Percentiles rank a stretch among this genome's conserved stretches.
phyloP scores from a whole-genome alignment of 2,329 filamentous ascomycete species.

The Penicillium sp. region DNA sequence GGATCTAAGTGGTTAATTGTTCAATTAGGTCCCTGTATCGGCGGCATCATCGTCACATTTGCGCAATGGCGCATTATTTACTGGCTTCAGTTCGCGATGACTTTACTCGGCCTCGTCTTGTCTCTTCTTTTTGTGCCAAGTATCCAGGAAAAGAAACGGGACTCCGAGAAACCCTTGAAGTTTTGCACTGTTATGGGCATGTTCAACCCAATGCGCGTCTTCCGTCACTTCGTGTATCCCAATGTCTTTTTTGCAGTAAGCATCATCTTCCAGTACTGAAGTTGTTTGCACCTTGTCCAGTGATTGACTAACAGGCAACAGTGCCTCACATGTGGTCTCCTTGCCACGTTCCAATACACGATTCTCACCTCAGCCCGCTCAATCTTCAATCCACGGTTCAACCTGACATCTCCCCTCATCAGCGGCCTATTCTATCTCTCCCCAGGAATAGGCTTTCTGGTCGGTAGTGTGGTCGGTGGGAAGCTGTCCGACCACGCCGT shows the following conservation, averaged over 20 bases:
- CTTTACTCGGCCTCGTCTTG: constrained; percentile 58
- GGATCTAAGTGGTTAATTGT: constrained; percentile 3
- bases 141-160: constrained; percentile 61
- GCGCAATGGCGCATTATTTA: constrained; percentile 73
- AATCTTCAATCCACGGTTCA: constrained; percentile 71
- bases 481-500: constrained; percentile 67
- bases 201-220: constrained; percentile 64
- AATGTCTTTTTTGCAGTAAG: constrained; percentile 62
- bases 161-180: constrained; percentile 40
- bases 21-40: constrained; percentile 56
- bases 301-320: constrained; percentile 11
- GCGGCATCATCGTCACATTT: constrained; percentile 76
- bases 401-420: constrained; percentile 64
- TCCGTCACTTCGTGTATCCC: constrained; percentile 65
- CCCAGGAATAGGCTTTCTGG: constrained; percentile 67
- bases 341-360: constrained; percentile 73
- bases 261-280: not conserved
- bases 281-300: not conserved
- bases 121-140: constrained; percentile 68
- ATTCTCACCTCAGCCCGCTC: constrained; percentile 69
- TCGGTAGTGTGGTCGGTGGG: constrained; percentile 69
- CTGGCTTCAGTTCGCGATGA: constrained; percentile 72
- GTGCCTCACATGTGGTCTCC: constrained; percentile 40
- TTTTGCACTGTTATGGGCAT: constrained; percentile 41
- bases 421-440: constrained; percentile 73